Evolutionary conservation across 176 grass and related monocot genomes (phyloP).

Genomic region (Oryza meridionalis): DNA sequence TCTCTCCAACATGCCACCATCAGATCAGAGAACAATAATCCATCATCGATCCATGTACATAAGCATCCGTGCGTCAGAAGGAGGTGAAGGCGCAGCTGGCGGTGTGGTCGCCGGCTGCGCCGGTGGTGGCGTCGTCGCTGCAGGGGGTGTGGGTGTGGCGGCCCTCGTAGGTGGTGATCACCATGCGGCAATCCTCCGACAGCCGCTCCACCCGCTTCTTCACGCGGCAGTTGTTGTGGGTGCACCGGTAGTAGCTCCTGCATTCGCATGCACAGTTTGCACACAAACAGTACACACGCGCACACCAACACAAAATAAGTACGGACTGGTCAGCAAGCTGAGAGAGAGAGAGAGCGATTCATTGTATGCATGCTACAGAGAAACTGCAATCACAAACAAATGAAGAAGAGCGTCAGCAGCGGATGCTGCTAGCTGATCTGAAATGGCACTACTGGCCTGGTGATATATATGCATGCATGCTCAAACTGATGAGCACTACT

Average conservation of each 20-base stretch:
- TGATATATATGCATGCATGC: no score
- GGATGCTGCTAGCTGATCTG: background rate
- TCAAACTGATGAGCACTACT: no score
- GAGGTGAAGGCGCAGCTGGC: conserved; percentile 70
- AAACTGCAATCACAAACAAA: no score
- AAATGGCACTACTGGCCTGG: background rate
- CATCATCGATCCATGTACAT: background rate
- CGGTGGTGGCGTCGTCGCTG: conserved; percentile 58
- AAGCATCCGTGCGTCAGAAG: conserved; percentile 46
- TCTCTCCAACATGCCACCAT: no score
- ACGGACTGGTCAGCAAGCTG: background rate
- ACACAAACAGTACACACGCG: no score
- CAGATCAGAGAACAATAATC: background rate
- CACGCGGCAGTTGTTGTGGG: conserved; percentile 92
- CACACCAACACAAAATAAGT: background rate
- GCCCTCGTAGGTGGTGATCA: conserved; percentile 96
- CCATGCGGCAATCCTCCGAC: conserved; percentile 94
- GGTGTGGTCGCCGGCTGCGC: conserved; percentile 51
- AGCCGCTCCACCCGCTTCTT: conserved; percentile 96
- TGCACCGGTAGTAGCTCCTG: conserved; percentile 99
- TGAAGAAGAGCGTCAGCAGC: no score
- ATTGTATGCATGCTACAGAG: background rate
- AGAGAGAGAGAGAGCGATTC: background rate
- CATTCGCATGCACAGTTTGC: conserved; percentile 46
- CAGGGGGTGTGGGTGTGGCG: conserved; percentile 86